Evolutionary conservation across 2,329 filamentous ascomycete species (phyloP), one percentile per base, ranked within the genome.

Genomic region (Penicillium sumatraense): DNA sequence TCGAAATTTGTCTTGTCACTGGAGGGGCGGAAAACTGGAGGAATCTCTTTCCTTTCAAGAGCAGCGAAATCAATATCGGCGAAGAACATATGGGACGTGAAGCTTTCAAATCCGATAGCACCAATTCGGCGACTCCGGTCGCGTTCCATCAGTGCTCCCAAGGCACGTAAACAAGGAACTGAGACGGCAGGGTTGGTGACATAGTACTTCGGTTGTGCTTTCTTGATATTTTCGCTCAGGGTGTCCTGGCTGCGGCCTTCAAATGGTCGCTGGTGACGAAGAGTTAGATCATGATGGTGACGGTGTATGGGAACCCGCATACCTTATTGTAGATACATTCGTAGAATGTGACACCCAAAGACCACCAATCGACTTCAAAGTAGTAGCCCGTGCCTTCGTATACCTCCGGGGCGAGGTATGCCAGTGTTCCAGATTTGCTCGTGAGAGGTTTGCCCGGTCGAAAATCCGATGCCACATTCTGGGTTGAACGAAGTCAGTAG

Each of bases 261-360:
- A 63, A 98, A 99, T 20, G 95, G 95, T 66, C 95, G 86, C 91
- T 96, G 69, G 9, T 35, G 31, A 47, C 21, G 10, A 13, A 23
- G 35, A 48, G 66, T 80, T 67, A 80, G 73, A 51, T 6, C 16
- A 33, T 10, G 2, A 14, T n/a, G 6, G 21, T 58, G 27, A 9
- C 11, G 38, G 40, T 6, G 1, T 14, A 31, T 29, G 7, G 23
- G 13, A 16, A 27, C 18, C 11, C 16, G 41, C 49, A 21, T 47
- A 92, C 91, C 88, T 96, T 98, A 79, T 96, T 96, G 79, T 98
- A 99, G 62, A 99, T 97, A 82, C 95, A 98, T 75, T 99, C 95
- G 75, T 97, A 99, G 74, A 98, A 98, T n/a, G 96, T 84, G 42
- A 99, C 95, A 46, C 95, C 95, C 20, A 99, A 78, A 5, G 95